phyloP scores from a whole-genome alignment of 306 rosid species.

The Trifolium repens region DNA sequence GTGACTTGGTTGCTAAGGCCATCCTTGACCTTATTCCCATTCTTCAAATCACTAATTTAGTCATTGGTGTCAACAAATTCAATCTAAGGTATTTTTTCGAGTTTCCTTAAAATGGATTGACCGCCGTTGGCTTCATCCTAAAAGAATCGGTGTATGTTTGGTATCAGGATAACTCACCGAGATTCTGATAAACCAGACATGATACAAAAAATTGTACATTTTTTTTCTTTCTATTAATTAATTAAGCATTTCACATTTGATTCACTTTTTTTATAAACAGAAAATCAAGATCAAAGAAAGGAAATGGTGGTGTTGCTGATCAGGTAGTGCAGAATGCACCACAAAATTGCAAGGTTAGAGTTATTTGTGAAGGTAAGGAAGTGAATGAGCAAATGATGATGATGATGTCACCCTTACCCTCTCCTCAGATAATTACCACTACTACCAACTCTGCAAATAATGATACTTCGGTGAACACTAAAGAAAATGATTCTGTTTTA shows the following conservation, averaged over 20 bases:
- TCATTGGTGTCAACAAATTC: conserved; percentile 64
- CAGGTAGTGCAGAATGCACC: conserved; percentile 60
- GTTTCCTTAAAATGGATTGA: too few species aligned
- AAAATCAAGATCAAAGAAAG: conserved; percentile 67
- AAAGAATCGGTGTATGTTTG: too few species aligned
- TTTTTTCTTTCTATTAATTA: too few species aligned
- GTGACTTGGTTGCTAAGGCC: conserved; percentile 66
- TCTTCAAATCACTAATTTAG: conserved; percentile 63
- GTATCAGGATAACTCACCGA: too few species aligned
- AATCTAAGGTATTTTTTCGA: conserved; percentile 45
- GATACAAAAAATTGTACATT: too few species aligned
- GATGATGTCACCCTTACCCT: not conserved
- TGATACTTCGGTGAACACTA: conserved; percentile 34
- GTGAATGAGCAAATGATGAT: conserved; percentile 37
- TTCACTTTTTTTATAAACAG: conserved; percentile 42
- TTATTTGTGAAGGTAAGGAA: conserved; percentile 73
- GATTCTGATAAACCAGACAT: too few species aligned
- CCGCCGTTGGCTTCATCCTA: too few species aligned
- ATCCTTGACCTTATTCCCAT: conserved; percentile 66
- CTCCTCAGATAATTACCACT: conserved; percentile 12
- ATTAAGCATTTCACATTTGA: too few species aligned
- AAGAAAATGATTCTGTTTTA: conserved; percentile 46
- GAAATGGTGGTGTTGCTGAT: conserved; percentile 61
- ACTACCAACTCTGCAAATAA: conserved; percentile 20
- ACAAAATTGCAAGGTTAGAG: conserved; percentile 62